A percentile compares a stretch with the other conserved stretches of the same genome.
These are phyloP conservation scores for Candida takata DNA, from an alignment of 805 yeast genomes.

Conservation along the genomic window DNA sequence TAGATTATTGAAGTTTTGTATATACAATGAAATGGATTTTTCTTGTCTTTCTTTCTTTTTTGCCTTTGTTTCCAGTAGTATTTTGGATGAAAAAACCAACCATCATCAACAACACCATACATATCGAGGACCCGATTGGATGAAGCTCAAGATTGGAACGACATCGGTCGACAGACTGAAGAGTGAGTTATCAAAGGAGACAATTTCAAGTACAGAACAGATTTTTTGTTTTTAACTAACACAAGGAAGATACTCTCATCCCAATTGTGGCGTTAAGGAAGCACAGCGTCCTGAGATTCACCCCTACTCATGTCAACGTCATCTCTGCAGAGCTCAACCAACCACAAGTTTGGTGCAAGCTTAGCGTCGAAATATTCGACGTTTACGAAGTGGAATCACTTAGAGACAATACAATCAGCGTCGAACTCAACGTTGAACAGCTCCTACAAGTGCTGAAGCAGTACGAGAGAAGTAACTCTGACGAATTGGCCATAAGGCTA, in stretches of 20 bases:
- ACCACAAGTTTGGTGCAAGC: constrained; percentile 65
- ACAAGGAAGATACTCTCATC: constrained; percentile 32
- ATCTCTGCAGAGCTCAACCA: constrained; percentile 47
- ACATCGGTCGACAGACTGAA: constrained; percentile 24
- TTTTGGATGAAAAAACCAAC: background rate
- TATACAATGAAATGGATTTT: no score
- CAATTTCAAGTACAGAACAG: no score
- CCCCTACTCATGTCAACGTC: constrained; percentile 40
- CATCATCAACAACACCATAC: background rate
- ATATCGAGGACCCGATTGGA: constrained; percentile 1
- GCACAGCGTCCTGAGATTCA: constrained; percentile 50
- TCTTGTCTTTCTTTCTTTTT: no score
- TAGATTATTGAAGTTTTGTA: no score
- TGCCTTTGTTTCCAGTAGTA: no score
- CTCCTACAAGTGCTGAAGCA: constrained; percentile 50
- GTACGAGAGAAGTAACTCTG: constrained; percentile 46
- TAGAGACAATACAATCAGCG: constrained; percentile 46
- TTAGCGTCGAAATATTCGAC: constrained; percentile 34
- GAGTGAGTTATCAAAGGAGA: no score
- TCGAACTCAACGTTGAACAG: constrained; percentile 59
- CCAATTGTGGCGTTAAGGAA: constrained; percentile 48
- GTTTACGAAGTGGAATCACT: constrained; percentile 31
- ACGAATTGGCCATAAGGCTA: constrained; percentile 43
- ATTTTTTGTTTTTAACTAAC: constrained; percentile 7
- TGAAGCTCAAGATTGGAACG: constrained; percentile 27